These are phyloP conservation scores for Tubosaeta brunneosetosa DNA, from an alignment of 768 basidiomycete genomes.

Conservation along the genomic window DNA sequence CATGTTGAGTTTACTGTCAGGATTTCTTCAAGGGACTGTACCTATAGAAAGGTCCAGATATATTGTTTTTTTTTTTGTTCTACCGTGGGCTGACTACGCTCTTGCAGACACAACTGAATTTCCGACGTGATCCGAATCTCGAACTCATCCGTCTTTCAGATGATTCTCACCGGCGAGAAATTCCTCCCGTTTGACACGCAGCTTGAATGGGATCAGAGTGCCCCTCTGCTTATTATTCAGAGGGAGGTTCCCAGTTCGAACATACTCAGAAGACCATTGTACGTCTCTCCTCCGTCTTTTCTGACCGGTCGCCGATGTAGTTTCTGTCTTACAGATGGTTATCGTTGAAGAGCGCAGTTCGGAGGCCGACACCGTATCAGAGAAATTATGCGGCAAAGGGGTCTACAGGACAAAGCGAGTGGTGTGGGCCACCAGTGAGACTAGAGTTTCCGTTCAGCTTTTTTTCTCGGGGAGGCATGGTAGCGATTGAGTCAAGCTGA, in stretches of 20 bases:
- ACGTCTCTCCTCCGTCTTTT: neutral
- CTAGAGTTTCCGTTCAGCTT: too few relatives aligned
- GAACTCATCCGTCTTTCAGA: neutral
- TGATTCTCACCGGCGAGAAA: slow-evolving; percentile 1
- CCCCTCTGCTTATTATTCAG: neutral
- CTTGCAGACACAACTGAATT: neutral
- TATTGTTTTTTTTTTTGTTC: too few relatives aligned
- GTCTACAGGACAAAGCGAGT: too few relatives aligned
- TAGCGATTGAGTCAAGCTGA: too few relatives aligned
- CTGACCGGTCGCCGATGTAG: neutral
- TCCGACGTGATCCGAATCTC: neutral
- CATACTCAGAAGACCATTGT: neutral
- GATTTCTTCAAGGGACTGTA: neutral
- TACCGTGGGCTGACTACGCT: neutral
- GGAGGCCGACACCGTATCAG: too few relatives aligned
- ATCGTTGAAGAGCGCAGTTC: slow-evolving; percentile 1
- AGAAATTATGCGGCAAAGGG: neutral
- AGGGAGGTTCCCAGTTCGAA: neutral
- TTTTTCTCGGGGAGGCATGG: too few relatives aligned
- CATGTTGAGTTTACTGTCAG: neutral
- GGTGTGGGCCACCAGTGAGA: too few relatives aligned
- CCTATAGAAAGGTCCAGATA: neutral
- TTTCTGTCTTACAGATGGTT: slow-evolving; percentile 1
- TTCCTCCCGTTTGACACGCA: slow-evolving; percentile 5
- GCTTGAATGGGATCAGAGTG: slow-evolving; percentile 18